Percentiles rank a stretch among this genome's conserved stretches.
These are phyloP conservation scores for Sanguinoderma infundibulare DNA, from an alignment of 1,284 basidiomycete species.

Conservation along the genomic window DNA sequence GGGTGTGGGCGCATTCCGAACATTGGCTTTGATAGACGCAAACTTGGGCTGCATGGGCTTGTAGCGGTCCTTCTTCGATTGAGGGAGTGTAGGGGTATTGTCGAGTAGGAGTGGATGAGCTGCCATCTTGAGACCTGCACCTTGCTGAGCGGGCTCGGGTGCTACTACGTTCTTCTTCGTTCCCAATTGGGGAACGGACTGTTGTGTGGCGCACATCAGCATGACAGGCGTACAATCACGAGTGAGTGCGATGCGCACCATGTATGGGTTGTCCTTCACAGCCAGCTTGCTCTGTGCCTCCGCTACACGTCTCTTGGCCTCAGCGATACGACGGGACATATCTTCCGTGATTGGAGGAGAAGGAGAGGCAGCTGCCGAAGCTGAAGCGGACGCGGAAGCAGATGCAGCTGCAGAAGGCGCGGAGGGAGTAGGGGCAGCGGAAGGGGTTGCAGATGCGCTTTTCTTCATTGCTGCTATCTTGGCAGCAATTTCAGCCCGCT, in stretches of 20 bases:
- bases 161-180: slow-evolving; percentile 49
- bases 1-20: slow-evolving; percentile 69
- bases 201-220: slow-evolving; percentile 8
- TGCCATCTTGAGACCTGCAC: slow-evolving; percentile 86
- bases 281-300: slow-evolving; percentile 77
- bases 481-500: slow-evolving; percentile 84
- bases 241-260: slow-evolving; percentile 53
- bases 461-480: slow-evolving; percentile 82
- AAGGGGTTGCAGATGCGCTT: slow-evolving; percentile 36
- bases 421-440: slow-evolving; percentile 27
- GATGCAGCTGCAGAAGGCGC: slow-evolving; percentile 35
- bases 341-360: slow-evolving; percentile 59
- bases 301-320: slow-evolving; percentile 79
- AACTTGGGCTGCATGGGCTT: slow-evolving; percentile 98
- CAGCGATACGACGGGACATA: slow-evolving; percentile 71
- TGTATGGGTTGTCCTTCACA: slow-evolving; percentile 82
- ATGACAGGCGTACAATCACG: neutral
- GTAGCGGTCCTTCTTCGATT: slow-evolving; percentile 87
- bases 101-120: slow-evolving; percentile 88
- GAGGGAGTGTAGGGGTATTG: slow-evolving; percentile 54
- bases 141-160: slow-evolving; percentile 68
- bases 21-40: slow-evolving; percentile 89
- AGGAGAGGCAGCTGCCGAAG: slow-evolving; percentile 37
- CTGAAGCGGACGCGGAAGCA: slow-evolving; percentile 36
- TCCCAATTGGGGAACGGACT: slow-evolving; percentile 56